These are phyloP conservation scores for Vanrija pseudolonga DNA, from an alignment of 1,284 basidiomycete species.

Conservation along the genomic window DNA sequence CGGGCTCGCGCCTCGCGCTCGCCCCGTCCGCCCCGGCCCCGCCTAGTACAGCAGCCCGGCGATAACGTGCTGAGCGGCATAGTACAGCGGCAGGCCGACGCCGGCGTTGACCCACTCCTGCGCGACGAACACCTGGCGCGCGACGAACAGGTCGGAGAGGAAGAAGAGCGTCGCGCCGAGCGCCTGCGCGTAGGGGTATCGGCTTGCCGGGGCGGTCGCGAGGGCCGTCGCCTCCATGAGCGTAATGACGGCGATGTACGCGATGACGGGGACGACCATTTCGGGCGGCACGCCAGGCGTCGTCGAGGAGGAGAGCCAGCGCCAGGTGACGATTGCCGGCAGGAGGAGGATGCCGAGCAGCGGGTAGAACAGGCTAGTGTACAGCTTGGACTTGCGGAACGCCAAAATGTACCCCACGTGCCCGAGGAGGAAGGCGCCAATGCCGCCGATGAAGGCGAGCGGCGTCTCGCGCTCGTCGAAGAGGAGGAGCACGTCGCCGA, in stretches of 20 bases:
- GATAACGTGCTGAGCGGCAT: slow-evolving; percentile 9
- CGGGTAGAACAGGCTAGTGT: neutral
- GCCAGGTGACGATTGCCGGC: slow-evolving; percentile 3
- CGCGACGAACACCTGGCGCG: slow-evolving; percentile 16
- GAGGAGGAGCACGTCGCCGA: slow-evolving; percentile 17
- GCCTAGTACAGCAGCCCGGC: slow-evolving; percentile 7
- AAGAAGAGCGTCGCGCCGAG: slow-evolving; percentile 14
- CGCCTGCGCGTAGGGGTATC: slow-evolving; percentile 3
- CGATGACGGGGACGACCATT: slow-evolving; percentile 9
- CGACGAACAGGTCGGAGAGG: slow-evolving; percentile 15
- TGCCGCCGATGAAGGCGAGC: slow-evolving; percentile 11
- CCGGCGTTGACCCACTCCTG: neutral
- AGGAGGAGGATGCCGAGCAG: slow-evolving; percentile 1
- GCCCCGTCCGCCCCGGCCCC: too few relatives aligned
- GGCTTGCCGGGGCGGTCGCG: neutral
- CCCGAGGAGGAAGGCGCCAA: slow-evolving; percentile 17
- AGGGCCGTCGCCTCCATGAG: slow-evolving; percentile 7
- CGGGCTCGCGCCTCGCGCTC: too few relatives aligned
- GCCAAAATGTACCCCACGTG: slow-evolving; percentile 13
- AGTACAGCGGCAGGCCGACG: slow-evolving; percentile 18
- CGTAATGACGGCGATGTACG: slow-evolving; percentile 9
- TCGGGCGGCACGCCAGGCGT: slow-evolving; percentile 3
- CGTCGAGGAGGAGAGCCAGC: slow-evolving; percentile 4
- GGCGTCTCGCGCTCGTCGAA: neutral
- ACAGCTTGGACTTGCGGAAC: neutral